phyloP scores from a whole-genome alignment of 495 filamentous ascomycete genomes.

The Aspergillus nidulans region DNA sequence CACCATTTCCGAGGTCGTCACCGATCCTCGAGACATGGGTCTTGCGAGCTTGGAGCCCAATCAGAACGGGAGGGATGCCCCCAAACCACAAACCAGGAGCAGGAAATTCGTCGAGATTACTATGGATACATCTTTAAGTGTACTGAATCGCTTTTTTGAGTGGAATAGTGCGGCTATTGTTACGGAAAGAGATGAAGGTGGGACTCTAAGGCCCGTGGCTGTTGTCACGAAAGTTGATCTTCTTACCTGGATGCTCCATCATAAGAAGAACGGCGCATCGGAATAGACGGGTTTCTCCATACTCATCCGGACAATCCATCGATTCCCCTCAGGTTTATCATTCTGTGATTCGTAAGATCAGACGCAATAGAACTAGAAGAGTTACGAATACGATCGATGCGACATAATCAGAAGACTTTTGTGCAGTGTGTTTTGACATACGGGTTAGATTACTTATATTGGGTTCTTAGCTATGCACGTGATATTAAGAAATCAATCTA shows the following conservation, averaged over 20 bases:
- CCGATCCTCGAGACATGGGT: slow-evolving; percentile 65
- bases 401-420: background rate
- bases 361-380: background rate
- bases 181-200: slow-evolving; percentile 62
- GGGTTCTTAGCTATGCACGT: too few species aligned
- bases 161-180: slow-evolving; percentile 96
- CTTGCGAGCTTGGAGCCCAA: slow-evolving; percentile 13
- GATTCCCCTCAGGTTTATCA: too few species aligned
- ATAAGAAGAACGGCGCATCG: slow-evolving; percentile 29
- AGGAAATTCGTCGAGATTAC: slow-evolving; percentile 92
- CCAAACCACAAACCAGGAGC: slow-evolving; percentile 30
- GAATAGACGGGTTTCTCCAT: background rate
- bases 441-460: too few species aligned
- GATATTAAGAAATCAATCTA: too few species aligned
- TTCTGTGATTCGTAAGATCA: too few species aligned
- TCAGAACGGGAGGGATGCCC: slow-evolving; percentile 2
- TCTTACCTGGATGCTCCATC: slow-evolving; percentile 85
- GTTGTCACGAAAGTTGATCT: slow-evolving; percentile 97
- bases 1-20: slow-evolving; percentile 80
- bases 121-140: slow-evolving; percentile 75
- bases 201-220: slow-evolving; percentile 72
- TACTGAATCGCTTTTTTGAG: slow-evolving; percentile 87
- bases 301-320: background rate
- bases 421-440: background rate
- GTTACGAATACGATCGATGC: background rate